Conservation (phyloP, 768 basidiomycete genomes). For the Mycena metata region DNA sequence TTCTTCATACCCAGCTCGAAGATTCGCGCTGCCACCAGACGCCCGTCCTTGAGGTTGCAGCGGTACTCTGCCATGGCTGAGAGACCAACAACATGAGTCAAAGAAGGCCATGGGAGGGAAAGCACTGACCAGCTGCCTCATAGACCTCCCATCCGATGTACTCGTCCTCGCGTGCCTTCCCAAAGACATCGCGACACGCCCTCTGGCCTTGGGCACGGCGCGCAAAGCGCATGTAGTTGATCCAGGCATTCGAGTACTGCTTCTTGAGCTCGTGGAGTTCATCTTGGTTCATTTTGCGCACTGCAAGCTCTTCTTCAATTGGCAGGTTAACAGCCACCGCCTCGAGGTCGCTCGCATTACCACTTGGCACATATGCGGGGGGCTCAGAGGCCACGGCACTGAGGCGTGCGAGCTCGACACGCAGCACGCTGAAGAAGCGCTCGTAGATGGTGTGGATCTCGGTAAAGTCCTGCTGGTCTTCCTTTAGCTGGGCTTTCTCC, state of each 20-base stretch:
- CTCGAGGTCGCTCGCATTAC: slow-evolving; percentile 1
- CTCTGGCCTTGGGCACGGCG: slow-evolving; percentile 90
- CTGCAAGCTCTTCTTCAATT: not conserved
- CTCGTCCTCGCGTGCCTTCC: slow-evolving; percentile 80
- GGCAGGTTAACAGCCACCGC: not conserved
- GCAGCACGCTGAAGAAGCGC: slow-evolving; percentile 76
- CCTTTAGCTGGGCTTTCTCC: slow-evolving; percentile 61
- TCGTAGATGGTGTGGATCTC: slow-evolving; percentile 83
- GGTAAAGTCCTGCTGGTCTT: slow-evolving; percentile 64
- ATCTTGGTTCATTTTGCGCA: slow-evolving; percentile 2
- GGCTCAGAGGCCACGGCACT: slow-evolving; percentile 50
- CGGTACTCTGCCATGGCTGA: slow-evolving; percentile 97
- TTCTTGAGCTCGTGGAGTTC: slow-evolving; percentile 70
- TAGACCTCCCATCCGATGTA: slow-evolving; percentile 93
- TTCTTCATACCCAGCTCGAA: slow-evolving; percentile 93
- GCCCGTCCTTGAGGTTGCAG: slow-evolving; percentile 75
- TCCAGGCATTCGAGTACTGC: slow-evolving; percentile 85
- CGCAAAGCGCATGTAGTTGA: slow-evolving; percentile 94
- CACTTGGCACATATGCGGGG: not conserved
- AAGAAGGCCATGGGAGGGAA: slow-evolving; percentile 7
- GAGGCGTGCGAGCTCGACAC: slow-evolving; percentile 73
- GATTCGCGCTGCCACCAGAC: slow-evolving; percentile 84
- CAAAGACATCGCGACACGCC: slow-evolving; percentile 81
- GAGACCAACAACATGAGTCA: not conserved
- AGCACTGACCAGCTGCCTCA: slow-evolving; percentile 84